Evolutionary conservation across 805 yeast species (phyloP).

Genomic region (Kluyveromyces wickerhamii): DNA sequence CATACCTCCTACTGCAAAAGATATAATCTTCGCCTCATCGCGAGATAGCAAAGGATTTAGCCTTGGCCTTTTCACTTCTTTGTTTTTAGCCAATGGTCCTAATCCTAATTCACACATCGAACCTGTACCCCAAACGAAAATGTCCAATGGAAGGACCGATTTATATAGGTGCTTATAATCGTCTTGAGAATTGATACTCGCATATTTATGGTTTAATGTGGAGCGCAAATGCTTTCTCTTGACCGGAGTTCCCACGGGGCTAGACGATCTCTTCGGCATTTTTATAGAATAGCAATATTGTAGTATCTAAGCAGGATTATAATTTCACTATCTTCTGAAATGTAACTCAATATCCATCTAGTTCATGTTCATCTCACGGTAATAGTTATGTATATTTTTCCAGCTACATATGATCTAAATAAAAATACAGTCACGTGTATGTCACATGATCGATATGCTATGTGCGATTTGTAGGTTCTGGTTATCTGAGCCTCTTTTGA

Average conservation of each 20-base stretch:
- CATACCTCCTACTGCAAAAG: constrained; percentile 93
- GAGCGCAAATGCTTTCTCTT: constrained; percentile 10
- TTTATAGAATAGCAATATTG: background rate
- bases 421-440: too few relatives aligned
- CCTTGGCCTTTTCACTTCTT: constrained; percentile 94
- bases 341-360: too few relatives aligned
- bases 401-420: too few relatives aligned
- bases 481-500: too few relatives aligned
- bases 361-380: too few relatives aligned
- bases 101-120: constrained; percentile 96
- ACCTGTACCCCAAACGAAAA: constrained; percentile 94
- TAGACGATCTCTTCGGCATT: constrained; percentile 23
- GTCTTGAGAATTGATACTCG: constrained; percentile 26
- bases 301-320: background rate
- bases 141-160: constrained; percentile 45
- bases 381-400: too few relatives aligned
- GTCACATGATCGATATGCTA: too few relatives aligned
- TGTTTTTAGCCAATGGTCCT: constrained; percentile 89
- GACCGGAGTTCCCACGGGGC: constrained; percentile 8
- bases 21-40: constrained; percentile 65
- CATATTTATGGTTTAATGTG: constrained; percentile 10
- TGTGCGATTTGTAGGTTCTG: too few relatives aligned
- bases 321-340: too few relatives aligned
- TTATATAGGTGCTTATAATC: constrained; percentile 29
- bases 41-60: constrained; percentile 65